A percentile compares a stretch with the other conserved stretches of the same genome.
These are phyloP conservation scores for Erigeron philadelphicus DNA, from an alignment of 140 eudicot species.

Conservation along the genomic window DNA sequence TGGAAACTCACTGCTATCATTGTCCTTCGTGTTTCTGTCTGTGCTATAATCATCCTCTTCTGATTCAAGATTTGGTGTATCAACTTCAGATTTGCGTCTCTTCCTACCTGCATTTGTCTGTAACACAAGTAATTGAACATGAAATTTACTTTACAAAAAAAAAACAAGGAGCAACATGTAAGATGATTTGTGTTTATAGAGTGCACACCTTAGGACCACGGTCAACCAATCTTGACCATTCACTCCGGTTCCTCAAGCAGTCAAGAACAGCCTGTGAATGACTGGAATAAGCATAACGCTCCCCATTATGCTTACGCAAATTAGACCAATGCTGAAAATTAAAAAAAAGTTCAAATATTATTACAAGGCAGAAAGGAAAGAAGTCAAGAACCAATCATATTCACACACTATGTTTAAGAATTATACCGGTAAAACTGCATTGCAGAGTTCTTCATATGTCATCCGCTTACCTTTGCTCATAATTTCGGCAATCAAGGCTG, in stretches of 20 bases:
- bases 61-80: constrained; percentile 47
- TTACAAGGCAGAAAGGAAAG: not conserved
- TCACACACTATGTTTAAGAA: constrained; percentile 5
- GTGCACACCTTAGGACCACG: constrained; percentile 96
- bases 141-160: not conserved
- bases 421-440: constrained; percentile 71
- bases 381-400: not conserved
- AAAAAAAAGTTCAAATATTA: not conserved
- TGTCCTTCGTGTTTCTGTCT: constrained; percentile 38
- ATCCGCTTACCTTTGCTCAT: constrained; percentile 85
- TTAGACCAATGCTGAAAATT: constrained; percentile 77
- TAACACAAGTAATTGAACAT: constrained; percentile 6
- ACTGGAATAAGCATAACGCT: constrained; percentile 90
- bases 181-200: not conserved
- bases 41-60: constrained; percentile 55
- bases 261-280: constrained; percentile 98
- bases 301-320: constrained; percentile 94
- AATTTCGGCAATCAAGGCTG: constrained; percentile 86
- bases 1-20: constrained; percentile 44
- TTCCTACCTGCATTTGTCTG: constrained; percentile 78
- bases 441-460: constrained; percentile 78
- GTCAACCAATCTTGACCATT: constrained; percentile 92
- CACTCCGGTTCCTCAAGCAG: constrained; percentile 89
- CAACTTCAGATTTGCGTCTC: constrained; percentile 61
- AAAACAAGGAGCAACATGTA: not conserved